phyloP scores from a whole-genome alignment of 176 grass and related monocot species.

The Oryza nivara region DNA sequence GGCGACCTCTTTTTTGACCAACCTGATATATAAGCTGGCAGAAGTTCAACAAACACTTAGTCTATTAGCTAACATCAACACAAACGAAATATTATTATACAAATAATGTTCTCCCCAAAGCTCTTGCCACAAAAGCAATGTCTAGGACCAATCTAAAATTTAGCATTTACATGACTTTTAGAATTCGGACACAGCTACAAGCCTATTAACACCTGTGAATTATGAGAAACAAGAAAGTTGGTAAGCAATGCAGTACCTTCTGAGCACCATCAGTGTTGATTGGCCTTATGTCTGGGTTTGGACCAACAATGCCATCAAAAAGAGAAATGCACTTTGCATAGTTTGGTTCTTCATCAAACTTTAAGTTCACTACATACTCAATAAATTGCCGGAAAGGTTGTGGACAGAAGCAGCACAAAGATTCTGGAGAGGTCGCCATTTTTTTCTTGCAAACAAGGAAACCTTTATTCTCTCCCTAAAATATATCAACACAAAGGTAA shows the following conservation, averaged over 20 bases:
- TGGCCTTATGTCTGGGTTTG: conserved; percentile 88
- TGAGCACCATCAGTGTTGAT: conserved; percentile 98
- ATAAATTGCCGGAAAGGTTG: conserved; percentile 83
- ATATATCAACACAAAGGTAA: conserved; percentile 36
- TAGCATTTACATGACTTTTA: conserved; percentile 10
- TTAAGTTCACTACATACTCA: conserved; percentile 91
- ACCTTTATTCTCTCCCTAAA: conserved; percentile 94
- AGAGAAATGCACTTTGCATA: conserved; percentile 95
- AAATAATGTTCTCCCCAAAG: neutral
- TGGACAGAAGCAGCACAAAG: conserved; percentile 83
- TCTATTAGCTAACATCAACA: conserved; percentile 5
- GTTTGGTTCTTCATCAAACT: conserved; percentile 93
- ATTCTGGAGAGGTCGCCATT: conserved; percentile 89
- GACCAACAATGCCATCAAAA: conserved; percentile 93
- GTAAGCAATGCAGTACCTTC: conserved; percentile 64
- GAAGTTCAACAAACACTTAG: conserved; percentile 40
- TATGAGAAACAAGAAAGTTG: conserved; percentile 27
- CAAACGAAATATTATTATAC: neutral
- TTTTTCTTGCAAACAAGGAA: conserved; percentile 99
- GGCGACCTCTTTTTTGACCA: conserved; percentile 90
- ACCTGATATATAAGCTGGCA: conserved; percentile 81
- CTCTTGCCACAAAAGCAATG: neutral
- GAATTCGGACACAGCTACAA: neutral
- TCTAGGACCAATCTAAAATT: conserved; percentile 12
- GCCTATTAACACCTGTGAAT: conserved; percentile 12